Conservation (phyloP, 2,329 filamentous ascomycete species). For the Pseudogymnoascus sp. region DNA sequence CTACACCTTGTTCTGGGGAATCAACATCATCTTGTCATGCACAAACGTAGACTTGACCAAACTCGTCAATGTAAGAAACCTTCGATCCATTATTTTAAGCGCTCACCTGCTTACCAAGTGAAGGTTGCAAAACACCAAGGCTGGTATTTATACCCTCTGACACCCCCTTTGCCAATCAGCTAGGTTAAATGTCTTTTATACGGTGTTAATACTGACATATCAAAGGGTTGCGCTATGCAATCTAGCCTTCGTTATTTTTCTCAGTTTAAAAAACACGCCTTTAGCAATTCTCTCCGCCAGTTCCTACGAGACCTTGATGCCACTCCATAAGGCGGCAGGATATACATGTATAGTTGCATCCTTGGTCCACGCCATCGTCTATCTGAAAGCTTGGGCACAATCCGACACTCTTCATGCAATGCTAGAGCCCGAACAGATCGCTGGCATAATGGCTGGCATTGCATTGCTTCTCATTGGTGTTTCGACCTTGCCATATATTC, state of each 20-base stretch:
- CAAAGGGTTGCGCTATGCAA: slow-evolving; percentile 43
- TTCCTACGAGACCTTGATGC: slow-evolving; percentile 53
- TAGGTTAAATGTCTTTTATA: slow-evolving; percentile 12
- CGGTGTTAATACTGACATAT: neutral
- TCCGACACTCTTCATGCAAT: slow-evolving; percentile 28
- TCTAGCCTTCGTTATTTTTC: slow-evolving; percentile 44
- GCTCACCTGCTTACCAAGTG: neutral
- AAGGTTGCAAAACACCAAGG: slow-evolving; percentile 12
- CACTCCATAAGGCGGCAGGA: slow-evolving; percentile 48
- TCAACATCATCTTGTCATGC: slow-evolving; percentile 33
- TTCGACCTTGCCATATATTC: slow-evolving; percentile 34
- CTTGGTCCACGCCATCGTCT: slow-evolving; percentile 40
- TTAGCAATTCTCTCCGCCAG: slow-evolving; percentile 45
- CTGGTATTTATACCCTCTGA: slow-evolving; percentile 19
- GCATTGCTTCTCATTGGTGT: slow-evolving; percentile 40
- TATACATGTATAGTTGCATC: slow-evolving; percentile 41
- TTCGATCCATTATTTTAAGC: neutral
- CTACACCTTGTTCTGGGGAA: slow-evolving; percentile 28
- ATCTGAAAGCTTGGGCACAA: slow-evolving; percentile 31
- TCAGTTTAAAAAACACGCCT: slow-evolving; percentile 53
- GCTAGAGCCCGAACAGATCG: slow-evolving; percentile 35
- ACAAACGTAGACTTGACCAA: slow-evolving; percentile 20
- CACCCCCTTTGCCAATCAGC: slow-evolving; percentile 13
- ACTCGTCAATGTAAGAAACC: slow-evolving; percentile 15
- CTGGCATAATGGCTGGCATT: slow-evolving; percentile 42